Evolutionary conservation across 2,329 filamentous ascomycete species (phyloP).

Genomic region (Fusarium sp.): DNA sequence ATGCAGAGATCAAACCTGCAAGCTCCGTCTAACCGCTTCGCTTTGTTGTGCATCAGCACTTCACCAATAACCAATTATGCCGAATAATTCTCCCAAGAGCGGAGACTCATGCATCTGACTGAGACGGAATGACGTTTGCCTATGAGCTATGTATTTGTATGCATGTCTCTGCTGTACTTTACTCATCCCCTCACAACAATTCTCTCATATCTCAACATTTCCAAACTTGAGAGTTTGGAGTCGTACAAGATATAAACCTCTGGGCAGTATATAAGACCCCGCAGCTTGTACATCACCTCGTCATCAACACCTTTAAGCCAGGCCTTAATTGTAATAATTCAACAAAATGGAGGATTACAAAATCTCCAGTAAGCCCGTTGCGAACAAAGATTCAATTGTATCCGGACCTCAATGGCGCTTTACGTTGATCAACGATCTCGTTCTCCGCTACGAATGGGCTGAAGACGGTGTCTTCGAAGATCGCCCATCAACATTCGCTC

Average conservation of each 20-base stretch:
- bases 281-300: constrained; percentile 1
- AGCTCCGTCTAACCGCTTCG: constrained; percentile 3
- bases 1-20: neutral
- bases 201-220: constrained; percentile 9
- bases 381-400: constrained; percentile 33
- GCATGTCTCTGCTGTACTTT: constrained; percentile 1
- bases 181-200: constrained; percentile 20
- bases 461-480: constrained; percentile 71
- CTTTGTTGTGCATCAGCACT: constrained; percentile 6
- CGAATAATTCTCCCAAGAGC: constrained; percentile 36
- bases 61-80: constrained; percentile 23
- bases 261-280: neutral
- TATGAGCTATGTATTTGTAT: neutral
- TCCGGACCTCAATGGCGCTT: constrained; percentile 64
- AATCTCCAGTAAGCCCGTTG: constrained; percentile 34
- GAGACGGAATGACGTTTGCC: constrained; percentile 28
- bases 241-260: neutral
- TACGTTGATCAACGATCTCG: constrained; percentile 66
- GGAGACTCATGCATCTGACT: constrained; percentile 24
- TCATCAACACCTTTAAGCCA: neutral
- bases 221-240: neutral
- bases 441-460: constrained; percentile 73
- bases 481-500: constrained; percentile 71
- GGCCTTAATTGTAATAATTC: neutral
- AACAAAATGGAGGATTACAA: constrained; percentile 39